Evolutionary conservation across 2,329 filamentous ascomycete species (phyloP), one percentile per base, ranked within the genome.

Genomic region (Phialophora chinensis): DNA sequence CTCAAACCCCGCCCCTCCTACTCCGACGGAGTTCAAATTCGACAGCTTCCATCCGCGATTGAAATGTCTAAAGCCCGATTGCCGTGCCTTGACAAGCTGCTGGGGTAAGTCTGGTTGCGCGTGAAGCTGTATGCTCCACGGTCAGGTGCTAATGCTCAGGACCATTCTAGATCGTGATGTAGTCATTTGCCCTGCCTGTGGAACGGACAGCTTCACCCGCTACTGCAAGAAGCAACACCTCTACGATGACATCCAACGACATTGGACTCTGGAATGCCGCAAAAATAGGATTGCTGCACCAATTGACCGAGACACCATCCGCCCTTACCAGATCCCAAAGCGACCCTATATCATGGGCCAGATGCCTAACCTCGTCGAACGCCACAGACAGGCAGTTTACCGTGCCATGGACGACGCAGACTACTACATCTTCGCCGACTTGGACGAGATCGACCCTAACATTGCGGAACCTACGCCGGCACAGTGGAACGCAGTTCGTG

Each of bases 11-110:
- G 53, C 14, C 47, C 59, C 44, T 52, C 59, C 44, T 52, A 14
- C 49, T 27, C 49, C 17, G 31, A 20, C 47, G 4, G 42, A 42
- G n/a, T 70, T 69, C 66, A 70, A 87, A 81, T 62, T 85, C 79
- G 66, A 86, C 79, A 69, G 83, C 80, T 20, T 82, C 80, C 17
- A 83, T 77, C 66, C 58, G 4, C 65, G 60, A 17, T 79, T 87
- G 79, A 72, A 65, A n/a, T 79, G 78, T 60, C 66, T 69, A 14
- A 71, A 68, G 56, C 17, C 33, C 2, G 66, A 65, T 44, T 79
- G 78, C 55, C 59, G 73, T 23, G 73, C 72, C 31, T 67, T 70
- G 44, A 80, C 78, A 60, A 73, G 71, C 58, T 72, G 70, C 57
- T 71, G 68, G 68, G 68, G 66, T 68, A 55, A 55, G 66, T 62